A percentile compares a stretch with the other conserved stretches of the same genome.
Evolutionary conservation across 306 rosid genomes (phyloP).

Genomic region (Crataegus laevigata): DNA sequence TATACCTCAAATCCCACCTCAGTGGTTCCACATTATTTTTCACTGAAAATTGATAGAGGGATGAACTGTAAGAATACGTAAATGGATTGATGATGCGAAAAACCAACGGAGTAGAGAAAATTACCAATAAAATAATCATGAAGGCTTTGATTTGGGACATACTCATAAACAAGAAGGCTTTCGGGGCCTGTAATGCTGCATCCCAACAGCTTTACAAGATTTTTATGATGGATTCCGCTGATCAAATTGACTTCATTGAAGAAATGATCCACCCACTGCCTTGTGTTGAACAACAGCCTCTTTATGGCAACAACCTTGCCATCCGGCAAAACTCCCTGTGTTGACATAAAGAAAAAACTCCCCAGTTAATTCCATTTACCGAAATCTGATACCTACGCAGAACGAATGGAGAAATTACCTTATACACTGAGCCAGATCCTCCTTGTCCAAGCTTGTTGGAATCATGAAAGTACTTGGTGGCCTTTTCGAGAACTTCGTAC

Average conservation of each 20-base stretch:
- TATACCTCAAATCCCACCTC: constrained; percentile 31
- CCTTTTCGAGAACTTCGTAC: constrained; percentile 64
- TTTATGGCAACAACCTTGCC: constrained; percentile 34
- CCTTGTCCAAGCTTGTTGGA: constrained; percentile 74
- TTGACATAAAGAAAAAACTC: background rate
- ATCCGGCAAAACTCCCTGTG: constrained; percentile 32
- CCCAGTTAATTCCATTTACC: background rate
- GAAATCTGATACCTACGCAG: background rate
- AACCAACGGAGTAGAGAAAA: constrained; percentile 4
- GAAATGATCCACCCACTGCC: constrained; percentile 44
- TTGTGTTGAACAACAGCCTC: constrained; percentile 56
- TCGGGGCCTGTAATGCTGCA: constrained; percentile 77
- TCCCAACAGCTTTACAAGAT: constrained; percentile 53
- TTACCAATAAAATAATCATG: constrained; percentile 47
- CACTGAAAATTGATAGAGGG: constrained; percentile 1
- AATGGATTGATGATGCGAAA: background rate
- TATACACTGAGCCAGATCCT: constrained; percentile 76
- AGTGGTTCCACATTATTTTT: constrained; percentile 10
- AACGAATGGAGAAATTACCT: constrained; percentile 22
- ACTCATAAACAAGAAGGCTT: constrained; percentile 73
- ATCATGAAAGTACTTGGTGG: constrained; percentile 51
- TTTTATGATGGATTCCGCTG: constrained; percentile 32
- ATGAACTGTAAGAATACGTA: background rate
- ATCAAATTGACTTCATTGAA: constrained; percentile 41
- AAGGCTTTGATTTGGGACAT: constrained; percentile 53